Evolutionary conservation across 148 eudicot genomes (phyloP).

Genomic region (Nepenthes gracilis): DNA sequence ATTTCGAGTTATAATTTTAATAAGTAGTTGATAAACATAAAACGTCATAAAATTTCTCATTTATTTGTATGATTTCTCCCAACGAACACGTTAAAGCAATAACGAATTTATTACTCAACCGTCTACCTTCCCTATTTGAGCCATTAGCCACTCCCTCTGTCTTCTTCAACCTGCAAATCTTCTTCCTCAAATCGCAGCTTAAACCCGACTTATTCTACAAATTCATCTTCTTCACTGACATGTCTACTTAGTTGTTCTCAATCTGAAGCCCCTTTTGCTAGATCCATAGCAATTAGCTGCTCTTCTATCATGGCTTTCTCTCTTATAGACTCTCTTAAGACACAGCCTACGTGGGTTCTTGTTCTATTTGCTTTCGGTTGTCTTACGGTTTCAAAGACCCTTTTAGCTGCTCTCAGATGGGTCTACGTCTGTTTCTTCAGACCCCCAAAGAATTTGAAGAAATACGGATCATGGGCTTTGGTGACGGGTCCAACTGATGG

Average conservation of each 20-base stretch:
- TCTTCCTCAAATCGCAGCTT: too few relatives aligned
- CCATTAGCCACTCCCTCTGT: not conserved
- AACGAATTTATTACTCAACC: constrained; percentile 16
- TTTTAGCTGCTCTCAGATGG: constrained; percentile 47
- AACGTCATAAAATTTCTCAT: too few relatives aligned
- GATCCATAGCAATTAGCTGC: too few relatives aligned
- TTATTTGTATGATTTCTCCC: not conserved
- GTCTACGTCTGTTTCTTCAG: constrained; percentile 65
- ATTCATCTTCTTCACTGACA: too few relatives aligned
- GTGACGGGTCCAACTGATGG: constrained; percentile 96
- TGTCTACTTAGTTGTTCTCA: too few relatives aligned
- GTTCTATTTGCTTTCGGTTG: constrained; percentile 34
- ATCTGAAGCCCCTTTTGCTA: too few relatives aligned
- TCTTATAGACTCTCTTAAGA: constrained; percentile 26
- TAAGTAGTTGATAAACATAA: too few relatives aligned
- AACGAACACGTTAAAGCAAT: constrained; percentile 10
- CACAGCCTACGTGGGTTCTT: constrained; percentile 57
- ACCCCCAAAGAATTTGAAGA: constrained; percentile 70
- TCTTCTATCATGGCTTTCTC: not conserved
- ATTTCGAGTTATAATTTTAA: too few relatives aligned
- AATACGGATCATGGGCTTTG: constrained; percentile 93
- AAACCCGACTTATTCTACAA: too few relatives aligned
- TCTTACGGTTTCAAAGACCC: constrained; percentile 22
- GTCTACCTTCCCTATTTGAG: constrained; percentile 2
- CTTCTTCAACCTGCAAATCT: too few relatives aligned